Evolutionary conservation across 78 protist species (phyloP).

Genomic region (Dictyostelium intermedium): DNA sequence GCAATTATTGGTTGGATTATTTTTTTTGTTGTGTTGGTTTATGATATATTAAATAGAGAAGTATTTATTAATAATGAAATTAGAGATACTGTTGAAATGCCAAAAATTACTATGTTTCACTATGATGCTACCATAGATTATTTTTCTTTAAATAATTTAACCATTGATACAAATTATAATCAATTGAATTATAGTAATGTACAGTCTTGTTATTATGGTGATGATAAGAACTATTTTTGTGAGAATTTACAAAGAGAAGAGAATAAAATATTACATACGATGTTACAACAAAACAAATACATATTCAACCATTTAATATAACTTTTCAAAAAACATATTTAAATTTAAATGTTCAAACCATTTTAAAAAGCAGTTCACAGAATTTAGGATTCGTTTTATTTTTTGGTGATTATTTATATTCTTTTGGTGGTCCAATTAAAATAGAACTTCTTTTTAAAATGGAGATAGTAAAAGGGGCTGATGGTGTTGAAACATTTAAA

Average conservation of each 20-base stretch:
- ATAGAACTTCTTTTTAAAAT: not conserved
- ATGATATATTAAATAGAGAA: not conserved
- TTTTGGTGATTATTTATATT: not conserved
- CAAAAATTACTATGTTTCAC: too few relatives aligned
- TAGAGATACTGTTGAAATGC: not conserved
- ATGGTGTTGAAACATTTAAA: not conserved
- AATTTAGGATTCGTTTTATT: not conserved
- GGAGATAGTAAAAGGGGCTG: not conserved
- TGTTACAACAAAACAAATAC: not conserved
- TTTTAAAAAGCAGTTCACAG: not conserved
- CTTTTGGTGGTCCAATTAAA: not conserved
- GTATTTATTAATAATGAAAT: not conserved
- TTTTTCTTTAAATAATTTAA: not conserved
- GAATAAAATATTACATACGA: too few relatives aligned
- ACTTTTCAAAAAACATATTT: not conserved
- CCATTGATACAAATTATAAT: not conserved
- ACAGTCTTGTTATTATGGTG: not conserved
- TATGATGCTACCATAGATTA: not conserved
- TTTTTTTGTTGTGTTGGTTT: not conserved
- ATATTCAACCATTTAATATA: not conserved
- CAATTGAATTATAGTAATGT: not conserved
- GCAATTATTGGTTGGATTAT: not conserved
- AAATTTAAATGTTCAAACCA: not conserved
- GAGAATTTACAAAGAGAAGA: not conserved
- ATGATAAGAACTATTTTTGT: not conserved